Evolutionary conservation across 176 grass and related monocot genomes (phyloP).

Genomic region (Hordeum marinum): DNA sequence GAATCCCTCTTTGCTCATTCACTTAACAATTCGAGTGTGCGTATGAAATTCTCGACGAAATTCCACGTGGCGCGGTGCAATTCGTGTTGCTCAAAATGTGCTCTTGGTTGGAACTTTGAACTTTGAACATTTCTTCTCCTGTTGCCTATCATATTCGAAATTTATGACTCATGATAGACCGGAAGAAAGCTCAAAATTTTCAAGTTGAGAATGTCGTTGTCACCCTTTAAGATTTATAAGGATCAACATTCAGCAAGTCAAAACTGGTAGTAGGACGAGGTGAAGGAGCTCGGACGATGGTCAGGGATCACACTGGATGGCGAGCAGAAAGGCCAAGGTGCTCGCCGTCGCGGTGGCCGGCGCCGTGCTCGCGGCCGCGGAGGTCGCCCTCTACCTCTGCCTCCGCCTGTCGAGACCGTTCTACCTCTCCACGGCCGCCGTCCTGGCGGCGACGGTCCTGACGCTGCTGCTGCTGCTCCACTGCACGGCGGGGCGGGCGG

Average conservation of each 20-base stretch:
- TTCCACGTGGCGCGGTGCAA: neutral
- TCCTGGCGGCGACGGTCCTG: neutral
- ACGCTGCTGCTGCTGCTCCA: slow-evolving; percentile 12
- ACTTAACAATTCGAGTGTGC: neutral
- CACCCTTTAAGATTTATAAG: neutral
- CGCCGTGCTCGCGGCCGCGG: neutral
- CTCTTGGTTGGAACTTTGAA: neutral
- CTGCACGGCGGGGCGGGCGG: neutral
- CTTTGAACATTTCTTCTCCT: neutral
- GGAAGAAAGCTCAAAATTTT: neutral
- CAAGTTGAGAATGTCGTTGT: neutral
- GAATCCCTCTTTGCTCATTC: neutral
- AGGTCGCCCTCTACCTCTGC: slow-evolving; percentile 20
- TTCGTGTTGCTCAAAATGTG: neutral
- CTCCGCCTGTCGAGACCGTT: slow-evolving; percentile 32
- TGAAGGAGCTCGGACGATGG: neutral
- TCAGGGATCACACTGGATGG: slow-evolving; percentile 3
- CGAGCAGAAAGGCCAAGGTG: slow-evolving; percentile 28
- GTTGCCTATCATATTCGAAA: neutral
- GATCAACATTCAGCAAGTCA: neutral
- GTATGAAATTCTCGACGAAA: neutral
- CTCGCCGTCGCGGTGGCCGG: neutral
- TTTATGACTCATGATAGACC: neutral
- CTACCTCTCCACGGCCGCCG: slow-evolving; percentile 23
- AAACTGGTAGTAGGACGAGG: neutral